Percentiles rank a stretch among this genome's conserved stretches.
These are phyloP conservation scores for Pyricularia pennisetigena DNA, from an alignment of 2,329 filamentous ascomycete species.

Conservation along the genomic window DNA sequence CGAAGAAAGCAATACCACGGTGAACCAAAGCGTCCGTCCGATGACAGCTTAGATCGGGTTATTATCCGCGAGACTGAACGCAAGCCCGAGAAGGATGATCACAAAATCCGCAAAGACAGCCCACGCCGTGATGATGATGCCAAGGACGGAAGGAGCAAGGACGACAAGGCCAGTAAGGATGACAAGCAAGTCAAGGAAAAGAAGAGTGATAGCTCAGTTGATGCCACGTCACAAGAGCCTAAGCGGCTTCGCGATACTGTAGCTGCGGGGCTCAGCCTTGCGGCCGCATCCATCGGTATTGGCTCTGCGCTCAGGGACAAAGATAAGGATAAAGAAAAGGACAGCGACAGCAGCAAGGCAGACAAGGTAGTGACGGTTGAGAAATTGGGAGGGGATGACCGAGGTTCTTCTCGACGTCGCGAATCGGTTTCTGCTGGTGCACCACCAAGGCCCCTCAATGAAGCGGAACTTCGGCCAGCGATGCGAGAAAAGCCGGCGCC, in stretches of 20 bases:
- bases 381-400: not conserved
- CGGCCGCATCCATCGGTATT: constrained; percentile 37
- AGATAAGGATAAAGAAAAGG: constrained; percentile 5
- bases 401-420: constrained; percentile 17
- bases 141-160: constrained; percentile 11
- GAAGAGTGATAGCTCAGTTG: constrained; percentile 11
- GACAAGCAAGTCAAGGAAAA: constrained; percentile 10
- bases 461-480: not conserved
- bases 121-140: constrained; percentile 7
- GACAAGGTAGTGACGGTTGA: constrained; percentile 21
- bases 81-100: constrained; percentile 1
- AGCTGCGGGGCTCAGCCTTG: constrained; percentile 34
- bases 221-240: constrained; percentile 16
- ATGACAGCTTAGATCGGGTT: constrained; percentile 17
- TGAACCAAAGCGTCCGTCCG: constrained; percentile 14
- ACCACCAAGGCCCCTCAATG: not conserved
- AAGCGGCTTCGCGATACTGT: constrained; percentile 38
- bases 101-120: constrained; percentile 4
- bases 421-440: constrained; percentile 12
- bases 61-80: constrained; percentile 7
- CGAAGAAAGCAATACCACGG: constrained; percentile 12
- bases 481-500: constrained; percentile 10
- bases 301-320: constrained; percentile 26
- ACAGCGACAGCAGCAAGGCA: constrained; percentile 7
- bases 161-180: constrained; percentile 11